phyloP scores from a whole-genome alignment of 179 eudicot genomes.

The Monotropa hypopitys region DNA sequence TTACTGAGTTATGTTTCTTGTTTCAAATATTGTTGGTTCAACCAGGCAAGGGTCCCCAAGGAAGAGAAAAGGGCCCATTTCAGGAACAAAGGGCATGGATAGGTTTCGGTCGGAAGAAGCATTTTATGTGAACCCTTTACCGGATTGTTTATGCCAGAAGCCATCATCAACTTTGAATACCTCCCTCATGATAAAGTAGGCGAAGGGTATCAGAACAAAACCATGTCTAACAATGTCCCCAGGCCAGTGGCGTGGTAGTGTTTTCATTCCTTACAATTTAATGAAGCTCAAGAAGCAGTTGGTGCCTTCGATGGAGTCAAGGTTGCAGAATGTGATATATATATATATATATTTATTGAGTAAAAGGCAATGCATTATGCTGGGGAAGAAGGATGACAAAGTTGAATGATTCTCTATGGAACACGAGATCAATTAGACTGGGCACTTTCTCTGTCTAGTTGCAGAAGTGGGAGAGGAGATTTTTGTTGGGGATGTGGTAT shows the following conservation, averaged over 20 bases:
- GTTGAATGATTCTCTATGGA: not conserved
- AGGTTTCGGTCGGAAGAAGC: conserved; percentile 91
- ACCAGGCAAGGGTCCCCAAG: conserved; percentile 92
- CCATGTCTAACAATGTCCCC: not conserved
- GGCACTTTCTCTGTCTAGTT: not conserved
- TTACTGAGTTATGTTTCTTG: not conserved
- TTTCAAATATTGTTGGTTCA: not conserved
- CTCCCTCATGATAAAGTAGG: conserved; percentile 14
- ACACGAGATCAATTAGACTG: not conserved
- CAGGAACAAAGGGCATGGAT: conserved; percentile 89
- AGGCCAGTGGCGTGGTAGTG: not conserved
- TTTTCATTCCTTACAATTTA: not conserved
- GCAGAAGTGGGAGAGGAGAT: not conserved
- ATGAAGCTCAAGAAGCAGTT: not conserved
- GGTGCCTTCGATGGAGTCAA: not conserved
- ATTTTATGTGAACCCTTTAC: conserved; percentile 84
- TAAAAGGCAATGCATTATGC: not conserved
- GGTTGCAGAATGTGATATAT: not conserved
- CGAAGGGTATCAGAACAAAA: not conserved
- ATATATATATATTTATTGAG: not conserved
- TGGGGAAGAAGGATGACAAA: not conserved
- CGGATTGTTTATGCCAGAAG: conserved; percentile 75
- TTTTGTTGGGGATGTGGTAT: not conserved
- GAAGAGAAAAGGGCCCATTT: conserved; percentile 79
- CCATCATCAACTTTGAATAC: conserved; percentile 8